Conservation (phyloP, 768 basidiomycete species). For the Boletus eberwhitei region DNA sequence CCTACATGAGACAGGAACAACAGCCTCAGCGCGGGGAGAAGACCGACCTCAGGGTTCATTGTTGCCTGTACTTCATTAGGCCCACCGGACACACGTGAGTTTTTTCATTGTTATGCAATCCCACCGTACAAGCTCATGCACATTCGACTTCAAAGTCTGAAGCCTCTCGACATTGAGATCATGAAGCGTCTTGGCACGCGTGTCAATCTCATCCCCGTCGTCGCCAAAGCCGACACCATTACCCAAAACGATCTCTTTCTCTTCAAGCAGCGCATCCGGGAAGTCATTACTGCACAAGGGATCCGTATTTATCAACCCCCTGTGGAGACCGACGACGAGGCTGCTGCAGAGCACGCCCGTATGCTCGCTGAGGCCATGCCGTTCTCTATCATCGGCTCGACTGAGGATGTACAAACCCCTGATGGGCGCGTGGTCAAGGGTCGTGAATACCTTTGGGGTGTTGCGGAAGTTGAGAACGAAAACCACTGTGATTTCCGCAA, state of each 20-base stretch:
- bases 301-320: slow-evolving; percentile 96
- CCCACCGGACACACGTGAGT: slow-evolving; percentile 95
- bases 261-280: slow-evolving; percentile 94
- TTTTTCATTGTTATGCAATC: background rate
- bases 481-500: slow-evolving; percentile 99
- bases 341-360: slow-evolving; percentile 84
- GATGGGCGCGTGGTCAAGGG: slow-evolving; percentile 96
- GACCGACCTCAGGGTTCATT: slow-evolving; percentile 93
- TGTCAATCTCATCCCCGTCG: slow-evolving; percentile 96
- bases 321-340: slow-evolving; percentile 83
- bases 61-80: slow-evolving; percentile 95
- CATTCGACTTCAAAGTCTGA: slow-evolving; percentile 48
- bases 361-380: slow-evolving; percentile 89
- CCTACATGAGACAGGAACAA: slow-evolving; percentile 97
- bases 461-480: slow-evolving; percentile 99
- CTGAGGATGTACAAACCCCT: slow-evolving; percentile 85
- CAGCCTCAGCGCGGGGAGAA: slow-evolving; percentile 95
- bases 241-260: slow-evolving; percentile 87
- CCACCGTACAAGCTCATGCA: background rate
- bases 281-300: slow-evolving; percentile 85
- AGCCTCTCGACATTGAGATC: slow-evolving; percentile 98
- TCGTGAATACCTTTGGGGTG: slow-evolving; percentile 98
- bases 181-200: slow-evolving; percentile 99
- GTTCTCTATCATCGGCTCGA: slow-evolving; percentile 98
- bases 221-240: slow-evolving; percentile 97